Conservation (phyloP, 1,284 basidiomycete genomes). For the Boletus sp. region DNA sequence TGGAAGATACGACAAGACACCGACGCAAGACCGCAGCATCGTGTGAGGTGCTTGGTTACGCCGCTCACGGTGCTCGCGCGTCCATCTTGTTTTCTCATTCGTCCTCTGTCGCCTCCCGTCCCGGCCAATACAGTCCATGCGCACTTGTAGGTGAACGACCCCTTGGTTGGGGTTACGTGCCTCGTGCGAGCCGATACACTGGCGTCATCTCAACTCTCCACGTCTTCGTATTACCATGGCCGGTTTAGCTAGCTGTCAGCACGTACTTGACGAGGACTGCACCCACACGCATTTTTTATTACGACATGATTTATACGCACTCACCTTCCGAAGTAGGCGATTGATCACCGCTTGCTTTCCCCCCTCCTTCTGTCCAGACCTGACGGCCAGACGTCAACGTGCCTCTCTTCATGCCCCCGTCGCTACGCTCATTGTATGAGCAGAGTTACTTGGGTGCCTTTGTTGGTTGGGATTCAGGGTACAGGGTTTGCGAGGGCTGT, state of each 20-base stretch:
- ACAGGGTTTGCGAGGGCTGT: slow-evolving; percentile 7
- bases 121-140: slow-evolving; percentile 49
- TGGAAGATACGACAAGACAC: slow-evolving; percentile 49
- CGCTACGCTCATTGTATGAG: slow-evolving; percentile 32
- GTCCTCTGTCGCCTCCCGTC: slow-evolving; percentile 41
- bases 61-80: slow-evolving; percentile 40
- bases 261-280: slow-evolving; percentile 24
- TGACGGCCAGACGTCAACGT: slow-evolving; percentile 20
- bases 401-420: slow-evolving; percentile 1
- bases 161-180: slow-evolving; percentile 72
- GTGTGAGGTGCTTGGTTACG: slow-evolving; percentile 47
- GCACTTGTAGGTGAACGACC: slow-evolving; percentile 65
- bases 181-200: slow-evolving; percentile 67
- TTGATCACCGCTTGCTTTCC: slow-evolving; percentile 35
- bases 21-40: slow-evolving; percentile 62
- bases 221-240: slow-evolving; percentile 10
- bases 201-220: slow-evolving; percentile 41
- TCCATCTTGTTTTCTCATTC: slow-evolving; percentile 35
- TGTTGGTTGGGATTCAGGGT: slow-evolving; percentile 15
- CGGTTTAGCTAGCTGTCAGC: slow-evolving; percentile 23
- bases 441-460: slow-evolving; percentile 4
- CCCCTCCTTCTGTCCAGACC: slow-evolving; percentile 10
- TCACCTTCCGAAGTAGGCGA: slow-evolving; percentile 26
- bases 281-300: slow-evolving; percentile 34
- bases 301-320: slow-evolving; percentile 28